These are phyloP conservation scores for Fraxinus platypoda DNA, from an alignment of 305 asterid genomes.

Conservation along the genomic window DNA sequence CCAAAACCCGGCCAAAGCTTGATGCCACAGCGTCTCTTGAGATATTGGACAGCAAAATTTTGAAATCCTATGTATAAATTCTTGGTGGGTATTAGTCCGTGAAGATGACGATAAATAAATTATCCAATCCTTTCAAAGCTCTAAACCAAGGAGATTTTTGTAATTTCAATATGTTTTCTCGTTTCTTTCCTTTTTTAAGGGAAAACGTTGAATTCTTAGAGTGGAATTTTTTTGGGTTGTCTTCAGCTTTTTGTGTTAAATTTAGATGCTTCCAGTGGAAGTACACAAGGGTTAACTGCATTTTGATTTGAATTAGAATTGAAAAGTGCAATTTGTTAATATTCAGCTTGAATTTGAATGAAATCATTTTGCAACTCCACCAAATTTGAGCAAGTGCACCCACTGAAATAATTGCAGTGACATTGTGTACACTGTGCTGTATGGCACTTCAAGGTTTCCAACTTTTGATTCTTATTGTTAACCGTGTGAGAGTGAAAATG, in stretches of 20 bases:
- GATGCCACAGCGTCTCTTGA: too few species aligned
- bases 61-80: not conserved
- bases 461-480: not conserved
- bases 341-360: not conserved
- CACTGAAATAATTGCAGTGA: too few species aligned
- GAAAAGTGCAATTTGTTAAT: not conserved
- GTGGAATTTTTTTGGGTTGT: not conserved
- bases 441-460: not conserved
- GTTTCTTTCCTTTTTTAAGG: not conserved
- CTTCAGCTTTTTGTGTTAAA: not conserved
- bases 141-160: constrained; percentile 47
- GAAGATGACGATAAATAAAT: constrained; percentile 60
- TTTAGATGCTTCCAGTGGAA: not conserved
- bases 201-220: not conserved
- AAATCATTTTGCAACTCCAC: not conserved
- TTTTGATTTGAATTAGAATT: not conserved
- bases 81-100: not conserved
- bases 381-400: constrained; percentile 2
- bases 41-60: not conserved
- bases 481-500: too few species aligned
- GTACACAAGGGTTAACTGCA: not conserved
- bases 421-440: not conserved
- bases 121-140: constrained; percentile 46
- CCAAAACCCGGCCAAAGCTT: too few species aligned
- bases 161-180: not conserved